Evolutionary conservation across 768 basidiomycete genomes (phyloP), one percentile per base, ranked within the genome.

Genomic region (Mrakia gelida): DNA sequence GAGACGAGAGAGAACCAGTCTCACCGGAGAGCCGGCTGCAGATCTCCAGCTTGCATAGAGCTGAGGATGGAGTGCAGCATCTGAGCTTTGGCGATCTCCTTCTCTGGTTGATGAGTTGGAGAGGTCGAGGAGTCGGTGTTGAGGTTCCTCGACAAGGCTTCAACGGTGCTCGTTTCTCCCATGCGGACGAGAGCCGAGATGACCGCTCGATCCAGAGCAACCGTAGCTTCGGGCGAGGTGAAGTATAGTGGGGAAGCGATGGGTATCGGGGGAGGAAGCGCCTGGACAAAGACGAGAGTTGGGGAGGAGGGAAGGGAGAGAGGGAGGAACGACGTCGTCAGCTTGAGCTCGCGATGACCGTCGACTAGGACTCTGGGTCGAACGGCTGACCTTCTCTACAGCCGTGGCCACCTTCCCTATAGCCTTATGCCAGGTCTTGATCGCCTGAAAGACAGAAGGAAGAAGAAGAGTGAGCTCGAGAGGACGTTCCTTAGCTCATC

Each of bases 351-450:
- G 2, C 62, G 1, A 68, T 15, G 11, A 68, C 7, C 9, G 63
- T 16, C 11, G 4, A 54, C 52, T 18, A 11, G 15, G 70, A 52
- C 2, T 59, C 75, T 49, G n/a, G 9, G 32, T 63, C 16, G 52
- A 49, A 54, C 11, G 9, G 78, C 87, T 62, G 76, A 92, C 96
- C 91, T 97, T 98, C 82, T 98, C 96, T 83, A 98, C 84, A 0
- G 90, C 88, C 85, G 95, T 98, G 41, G 93, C 93, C 54, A 95
- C 87, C 80, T 89, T 89, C 38, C 90, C 88, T 13, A 97, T 85
- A 3, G 90, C 89, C 28, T 87, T 89, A 81, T 95, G 93, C 49
- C 94, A 88, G 81, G 95, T 94, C 84, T 95, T 98, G 86, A 95
- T 91, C 4, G 91, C 88, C 52, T 95, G 73, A 15, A 26, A 26